Base-by-base conservation (phyloP, 805 yeast species). In the Candida sakaeoensis region DNA sequence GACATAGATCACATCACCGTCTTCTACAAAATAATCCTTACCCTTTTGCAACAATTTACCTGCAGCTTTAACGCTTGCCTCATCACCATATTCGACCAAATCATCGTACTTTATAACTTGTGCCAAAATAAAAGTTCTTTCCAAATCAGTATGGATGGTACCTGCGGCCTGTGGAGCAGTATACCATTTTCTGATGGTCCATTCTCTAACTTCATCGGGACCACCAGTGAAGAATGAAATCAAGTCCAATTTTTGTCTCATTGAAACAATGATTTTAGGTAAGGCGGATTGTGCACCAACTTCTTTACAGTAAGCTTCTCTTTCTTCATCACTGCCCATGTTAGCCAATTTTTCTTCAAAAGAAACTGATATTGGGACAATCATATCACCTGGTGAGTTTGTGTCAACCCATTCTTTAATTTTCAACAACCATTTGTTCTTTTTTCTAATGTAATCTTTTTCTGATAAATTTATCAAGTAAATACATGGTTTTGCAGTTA, bases 151-250 rank as follows among this genome's bases (percentile, higher is more conserved):
- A 65, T 93, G 99, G 55, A 91, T 91, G 33, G 93, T 95, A 61
- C 97, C 98, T 16, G 99, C 99, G 33, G 99, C 98, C 58, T 85
- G 89, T n/a, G 99, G 99, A 39, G 97, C 97, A 53, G 86, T 82
- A 34, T 91, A 85, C 53, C 95, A 95, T 52, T 74, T 72, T 68
- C 98, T 80, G 48, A 93, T 80, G 25, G 99, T 93, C 99, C 99
- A 93, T 67, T 95, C 97, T 64, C 97, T 84, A 37, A 90, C 95
- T 70, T 93, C 99, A 47, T 86, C 87, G 30, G 95, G 85, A 52
- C 99, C 99, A 60, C 93, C 83, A 25, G 99, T 93, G 77, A 88
- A 93, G 74, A 83, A 93, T 39, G 96, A 88, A 50, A 90, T 89
- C 63, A 93, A 80, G 50, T 85, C 84, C 45, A 90, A 74, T 46